A percentile compares a stretch with the other conserved stretches of the same genome.
phyloP scores from a whole-genome alignment of 768 basidiomycete genomes.

The Tricholoma hemisulphureum region DNA sequence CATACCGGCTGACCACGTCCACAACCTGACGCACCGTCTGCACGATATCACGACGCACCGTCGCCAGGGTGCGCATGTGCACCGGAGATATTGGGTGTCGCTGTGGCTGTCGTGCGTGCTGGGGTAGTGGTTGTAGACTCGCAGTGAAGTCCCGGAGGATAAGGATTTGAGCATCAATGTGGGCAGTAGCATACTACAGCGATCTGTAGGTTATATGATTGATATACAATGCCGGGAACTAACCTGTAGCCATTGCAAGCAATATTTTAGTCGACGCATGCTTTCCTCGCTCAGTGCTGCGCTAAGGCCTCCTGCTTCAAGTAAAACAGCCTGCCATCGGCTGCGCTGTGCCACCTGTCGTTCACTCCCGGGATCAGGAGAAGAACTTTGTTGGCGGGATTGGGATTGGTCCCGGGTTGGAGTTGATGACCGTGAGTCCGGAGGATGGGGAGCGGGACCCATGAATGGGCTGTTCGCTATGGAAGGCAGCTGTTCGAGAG shows the following conservation, averaged over 20 bases:
- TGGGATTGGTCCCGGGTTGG: slow-evolving; percentile 18
- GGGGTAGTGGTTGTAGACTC: slow-evolving; percentile 55
- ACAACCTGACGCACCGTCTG: slow-evolving; percentile 88
- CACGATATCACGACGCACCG: slow-evolving; percentile 81
- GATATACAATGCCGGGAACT: slow-evolving; percentile 19
- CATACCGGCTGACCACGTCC: slow-evolving; percentile 81
- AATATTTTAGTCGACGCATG: slow-evolving; percentile 82
- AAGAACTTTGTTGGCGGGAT: neutral
- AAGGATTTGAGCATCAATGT: slow-evolving; percentile 85
- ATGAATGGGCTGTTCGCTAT: slow-evolving; percentile 37
- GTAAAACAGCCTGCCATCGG: slow-evolving; percentile 79
- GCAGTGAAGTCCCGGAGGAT: slow-evolving; percentile 82
- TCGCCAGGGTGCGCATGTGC: slow-evolving; percentile 66
- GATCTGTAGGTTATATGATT: slow-evolving; percentile 5
- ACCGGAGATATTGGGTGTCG: slow-evolving; percentile 37
- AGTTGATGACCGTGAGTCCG: slow-evolving; percentile 27
- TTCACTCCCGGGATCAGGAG: slow-evolving; percentile 23
- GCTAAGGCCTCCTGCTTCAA: slow-evolving; percentile 85
- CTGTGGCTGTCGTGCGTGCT: slow-evolving; percentile 27
- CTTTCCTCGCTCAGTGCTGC: slow-evolving; percentile 90
- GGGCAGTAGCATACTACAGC: slow-evolving; percentile 75
- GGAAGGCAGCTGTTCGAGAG: neutral
- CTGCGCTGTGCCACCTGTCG: slow-evolving; percentile 70
- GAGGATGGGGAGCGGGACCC: slow-evolving; percentile 31
- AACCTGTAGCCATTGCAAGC: slow-evolving; percentile 85